phyloP scores from a whole-genome alignment of 352 stramenopile genomes.

The Pelagophyceae sp. region DNA sequence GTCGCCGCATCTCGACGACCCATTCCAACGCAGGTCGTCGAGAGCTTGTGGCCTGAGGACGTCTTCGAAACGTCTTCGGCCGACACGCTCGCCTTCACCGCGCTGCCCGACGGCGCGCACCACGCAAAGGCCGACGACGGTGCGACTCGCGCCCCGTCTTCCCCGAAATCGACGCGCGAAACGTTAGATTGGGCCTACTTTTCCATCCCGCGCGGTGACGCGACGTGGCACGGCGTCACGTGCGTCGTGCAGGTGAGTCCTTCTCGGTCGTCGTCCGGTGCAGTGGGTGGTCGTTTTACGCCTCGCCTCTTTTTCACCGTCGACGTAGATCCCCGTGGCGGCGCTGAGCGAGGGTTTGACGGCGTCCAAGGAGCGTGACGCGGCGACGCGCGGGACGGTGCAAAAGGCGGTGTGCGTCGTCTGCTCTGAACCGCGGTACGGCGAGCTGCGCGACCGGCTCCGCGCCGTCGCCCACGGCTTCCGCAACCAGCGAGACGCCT shows the following conservation, averaged over 20 bases:
- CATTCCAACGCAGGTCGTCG: not conserved
- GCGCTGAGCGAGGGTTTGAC: not conserved
- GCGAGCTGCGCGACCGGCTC: not conserved
- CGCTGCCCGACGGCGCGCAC: constrained; percentile 3
- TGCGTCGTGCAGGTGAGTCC: constrained; percentile 15
- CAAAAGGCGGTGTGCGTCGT: not conserved
- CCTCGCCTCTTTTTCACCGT: too few relatives aligned
- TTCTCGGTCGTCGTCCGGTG: too few relatives aligned
- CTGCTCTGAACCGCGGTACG: not conserved
- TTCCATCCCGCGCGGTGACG: not conserved
- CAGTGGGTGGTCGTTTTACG: too few relatives aligned
- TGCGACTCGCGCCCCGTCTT: too few relatives aligned
- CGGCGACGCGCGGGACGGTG: not conserved
- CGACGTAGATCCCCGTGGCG: too few relatives aligned
- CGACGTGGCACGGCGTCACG: not conserved
- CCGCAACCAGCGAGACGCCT: too few relatives aligned
- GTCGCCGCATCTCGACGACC: not conserved
- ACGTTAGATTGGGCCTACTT: not conserved
- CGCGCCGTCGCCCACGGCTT: not conserved
- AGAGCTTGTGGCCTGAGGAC: not conserved
- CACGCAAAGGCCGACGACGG: not conserved
- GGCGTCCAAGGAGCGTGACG: not conserved
- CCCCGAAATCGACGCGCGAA: too few relatives aligned
- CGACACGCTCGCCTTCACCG: not conserved
- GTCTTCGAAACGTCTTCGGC: not conserved